Evolutionary conservation across 2,329 filamentous ascomycete genomes (phyloP).

Genomic region (Xenosphaeropsis pyriputrescens): DNA sequence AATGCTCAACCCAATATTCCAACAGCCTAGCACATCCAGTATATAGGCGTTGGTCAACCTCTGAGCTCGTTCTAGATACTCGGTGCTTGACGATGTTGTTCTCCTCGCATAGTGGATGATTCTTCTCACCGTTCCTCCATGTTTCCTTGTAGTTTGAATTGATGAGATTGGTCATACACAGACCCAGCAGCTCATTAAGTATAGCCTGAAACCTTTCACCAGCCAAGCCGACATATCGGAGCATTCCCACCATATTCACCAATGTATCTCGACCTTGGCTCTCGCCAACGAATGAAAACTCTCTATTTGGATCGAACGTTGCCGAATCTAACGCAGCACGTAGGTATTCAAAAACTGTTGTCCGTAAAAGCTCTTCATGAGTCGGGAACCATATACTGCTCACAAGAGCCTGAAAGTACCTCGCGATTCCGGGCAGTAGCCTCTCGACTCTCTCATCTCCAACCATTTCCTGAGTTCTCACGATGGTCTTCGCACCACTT

Average conservation of each 20-base stretch:
- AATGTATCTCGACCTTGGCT: conserved; percentile 31
- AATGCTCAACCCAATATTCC: no score
- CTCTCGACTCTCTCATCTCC: conserved; percentile 19
- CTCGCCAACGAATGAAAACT: neutral
- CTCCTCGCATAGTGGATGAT: no score
- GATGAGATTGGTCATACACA: no score
- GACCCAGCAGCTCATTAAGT: conserved; percentile 53
- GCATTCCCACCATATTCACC: conserved; percentile 37
- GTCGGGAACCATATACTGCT: conserved; percentile 25
- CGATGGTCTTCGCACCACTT: conserved; percentile 35
- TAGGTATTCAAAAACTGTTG: conserved; percentile 36
- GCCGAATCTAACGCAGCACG: conserved; percentile 22
- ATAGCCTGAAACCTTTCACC: conserved; percentile 56
- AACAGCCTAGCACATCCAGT: no score
- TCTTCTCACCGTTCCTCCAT: no score
- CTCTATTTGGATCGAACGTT: no score
- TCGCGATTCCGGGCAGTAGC: conserved; percentile 40
- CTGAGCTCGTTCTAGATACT: no score
- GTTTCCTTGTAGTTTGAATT: no score
- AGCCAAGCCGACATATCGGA: conserved; percentile 51
- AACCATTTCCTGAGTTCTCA: conserved; percentile 26
- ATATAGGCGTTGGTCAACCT: no score
- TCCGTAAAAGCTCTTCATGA: no score
- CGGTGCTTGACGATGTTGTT: no score
- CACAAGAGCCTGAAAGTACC: conserved; percentile 36